Evolutionary conservation across 106 monocot species (phyloP).

Genomic region (Acorus calamus): DNA sequence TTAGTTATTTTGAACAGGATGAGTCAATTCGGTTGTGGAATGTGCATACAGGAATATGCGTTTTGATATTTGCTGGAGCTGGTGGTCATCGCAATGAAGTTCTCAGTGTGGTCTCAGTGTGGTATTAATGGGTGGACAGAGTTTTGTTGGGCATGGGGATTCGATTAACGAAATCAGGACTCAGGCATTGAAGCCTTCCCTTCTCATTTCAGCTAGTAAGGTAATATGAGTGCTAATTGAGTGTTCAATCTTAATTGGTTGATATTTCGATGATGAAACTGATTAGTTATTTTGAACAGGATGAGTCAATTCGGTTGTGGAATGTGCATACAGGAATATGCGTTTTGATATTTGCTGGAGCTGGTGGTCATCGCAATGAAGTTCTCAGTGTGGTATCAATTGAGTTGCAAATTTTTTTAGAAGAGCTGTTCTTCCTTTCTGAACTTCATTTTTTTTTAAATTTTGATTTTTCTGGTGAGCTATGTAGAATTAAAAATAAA

Average conservation of each 20-base stretch:
- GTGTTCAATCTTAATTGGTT: neutral
- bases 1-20: constrained; percentile 37
- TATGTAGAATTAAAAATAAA: neutral
- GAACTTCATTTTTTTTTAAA: neutral
- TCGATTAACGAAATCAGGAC: constrained; percentile 95
- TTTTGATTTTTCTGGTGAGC: neutral
- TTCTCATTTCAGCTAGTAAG: constrained; percentile 93
- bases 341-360: constrained; percentile 94
- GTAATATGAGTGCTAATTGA: constrained; percentile 12
- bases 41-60: constrained; percentile 94
- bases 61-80: constrained; percentile 94
- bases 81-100: constrained; percentile 99
- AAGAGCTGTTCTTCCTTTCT: neutral
- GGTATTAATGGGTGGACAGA: constrained; percentile 45
- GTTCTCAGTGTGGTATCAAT: constrained; percentile 85
- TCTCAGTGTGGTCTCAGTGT: constrained; percentile 91
- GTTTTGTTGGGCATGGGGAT: constrained; percentile 93
- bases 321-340: constrained; percentile 98
- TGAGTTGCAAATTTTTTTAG: neutral
- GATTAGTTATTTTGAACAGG: constrained; percentile 27
- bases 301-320: constrained; percentile 95
- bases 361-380: constrained; percentile 98
- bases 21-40: constrained; percentile 97
- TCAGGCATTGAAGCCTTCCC: constrained; percentile 87
- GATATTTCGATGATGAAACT: neutral